Conservation (phyloP, 352 stramenopile genomes). For the Blastocystis sp. region DNA sequence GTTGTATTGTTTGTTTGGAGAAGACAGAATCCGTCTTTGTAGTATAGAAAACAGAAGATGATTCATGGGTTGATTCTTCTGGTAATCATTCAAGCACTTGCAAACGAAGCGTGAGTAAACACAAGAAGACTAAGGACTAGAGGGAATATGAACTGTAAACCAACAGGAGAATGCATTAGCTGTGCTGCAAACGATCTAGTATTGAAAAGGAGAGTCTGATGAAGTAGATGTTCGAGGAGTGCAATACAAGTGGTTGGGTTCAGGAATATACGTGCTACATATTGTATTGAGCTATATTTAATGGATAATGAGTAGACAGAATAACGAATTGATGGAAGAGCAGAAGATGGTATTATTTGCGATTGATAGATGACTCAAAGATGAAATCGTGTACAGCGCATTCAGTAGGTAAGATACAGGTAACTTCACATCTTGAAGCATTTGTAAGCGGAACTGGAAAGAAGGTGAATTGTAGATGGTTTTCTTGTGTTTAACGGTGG, state of each 20-base stretch:
- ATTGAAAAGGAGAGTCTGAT: neutral
- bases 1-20: too few relatives aligned
- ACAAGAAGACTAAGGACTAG: neutral
- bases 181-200: slow-evolving; percentile 4
- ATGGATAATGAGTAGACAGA: neutral
- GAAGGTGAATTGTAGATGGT: neutral
- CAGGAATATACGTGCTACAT: slow-evolving; percentile 16
- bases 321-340: neutral
- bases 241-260: slow-evolving; percentile 12
- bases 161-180: neutral
- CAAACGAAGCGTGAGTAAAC: too few relatives aligned
- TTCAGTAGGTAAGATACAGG: neutral
- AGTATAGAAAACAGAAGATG: too few relatives aligned
- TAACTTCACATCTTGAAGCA: neutral
- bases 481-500: slow-evolving; percentile 42
- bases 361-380: neutral
- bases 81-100: too few relatives aligned
- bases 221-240: slow-evolving; percentile 17
- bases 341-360: neutral
- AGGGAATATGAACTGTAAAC: neutral
- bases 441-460: neutral
- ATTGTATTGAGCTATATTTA: neutral
- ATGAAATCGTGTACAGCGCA: neutral
- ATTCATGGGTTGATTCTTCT: too few relatives aligned
- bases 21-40: too few relatives aligned